Evolutionary conservation across 1,284 basidiomycete genomes (phyloP).

Genomic region (Fomes fomentarius): DNA sequence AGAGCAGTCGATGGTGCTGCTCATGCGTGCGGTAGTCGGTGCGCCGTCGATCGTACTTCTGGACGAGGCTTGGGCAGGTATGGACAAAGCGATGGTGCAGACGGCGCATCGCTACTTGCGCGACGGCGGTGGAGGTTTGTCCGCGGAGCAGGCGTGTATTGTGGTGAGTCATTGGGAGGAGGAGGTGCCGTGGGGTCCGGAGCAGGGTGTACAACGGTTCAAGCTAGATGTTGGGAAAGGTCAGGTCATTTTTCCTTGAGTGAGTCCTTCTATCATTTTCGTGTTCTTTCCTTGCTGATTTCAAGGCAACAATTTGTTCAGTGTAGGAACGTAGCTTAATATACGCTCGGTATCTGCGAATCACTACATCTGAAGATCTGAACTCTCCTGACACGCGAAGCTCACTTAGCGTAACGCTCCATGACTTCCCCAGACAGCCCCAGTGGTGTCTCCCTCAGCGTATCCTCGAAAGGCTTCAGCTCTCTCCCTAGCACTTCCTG

Average conservation of each 20-base stretch:
- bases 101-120: conserved; percentile 67
- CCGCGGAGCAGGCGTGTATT: conserved; percentile 71
- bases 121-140: conserved; percentile 49
- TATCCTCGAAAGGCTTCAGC: conserved; percentile 32
- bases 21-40: conserved; percentile 84
- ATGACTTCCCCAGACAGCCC: conserved; percentile 12
- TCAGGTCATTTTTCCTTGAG: conserved; percentile 12
- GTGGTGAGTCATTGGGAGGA: conserved; percentile 90
- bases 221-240: conserved; percentile 43
- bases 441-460: conserved; percentile 25
- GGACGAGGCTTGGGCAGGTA: conserved; percentile 91
- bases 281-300: too few relatives aligned
- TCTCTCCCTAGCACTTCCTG: conserved; percentile 30
- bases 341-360: too few relatives aligned
- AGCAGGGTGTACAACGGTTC: conserved; percentile 51
- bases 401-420: conserved; percentile 22
- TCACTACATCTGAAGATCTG: too few relatives aligned
- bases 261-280: not conserved
- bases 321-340: not conserved
- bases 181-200: conserved; percentile 75
- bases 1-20: conserved; percentile 78
- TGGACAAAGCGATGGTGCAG: conserved; percentile 79
- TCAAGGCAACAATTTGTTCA: too few relatives aligned
- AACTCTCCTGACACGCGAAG: too few relatives aligned
- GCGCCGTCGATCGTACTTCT: conserved; percentile 74